Percentiles rank a stretch among this genome's conserved stretches.
These are phyloP conservation scores for Exophiala dermatitidis DNA, from an alignment of 2,329 filamentous ascomycete genomes.

Conservation along the genomic window DNA sequence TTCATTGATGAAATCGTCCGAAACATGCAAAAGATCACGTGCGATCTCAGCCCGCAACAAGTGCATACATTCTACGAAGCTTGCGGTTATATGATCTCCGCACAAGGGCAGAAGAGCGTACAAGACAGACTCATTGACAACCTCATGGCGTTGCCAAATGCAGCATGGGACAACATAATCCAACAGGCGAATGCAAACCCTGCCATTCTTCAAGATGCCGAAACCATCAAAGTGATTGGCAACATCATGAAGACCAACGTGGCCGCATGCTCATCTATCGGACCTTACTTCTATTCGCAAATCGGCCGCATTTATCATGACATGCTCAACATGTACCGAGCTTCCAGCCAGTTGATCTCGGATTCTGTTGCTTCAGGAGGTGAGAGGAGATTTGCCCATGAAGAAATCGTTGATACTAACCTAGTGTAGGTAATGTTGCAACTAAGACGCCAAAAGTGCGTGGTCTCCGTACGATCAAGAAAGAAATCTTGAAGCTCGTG, in stretches of 20 bases:
- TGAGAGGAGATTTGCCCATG: slow-evolving; percentile 34
- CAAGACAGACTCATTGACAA: slow-evolving; percentile 89
- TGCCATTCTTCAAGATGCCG: slow-evolving; percentile 76
- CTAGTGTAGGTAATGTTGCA: slow-evolving; percentile 65
- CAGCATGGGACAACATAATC: slow-evolving; percentile 94
- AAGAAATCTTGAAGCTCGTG: slow-evolving; percentile 96
- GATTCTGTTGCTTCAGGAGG: slow-evolving; percentile 82
- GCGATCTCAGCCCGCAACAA: slow-evolving; percentile 89
- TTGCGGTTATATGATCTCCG: slow-evolving; percentile 97
- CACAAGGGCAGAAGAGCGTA: slow-evolving; percentile 87
- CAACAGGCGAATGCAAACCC: slow-evolving; percentile 77
- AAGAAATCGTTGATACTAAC: slow-evolving; percentile 19
- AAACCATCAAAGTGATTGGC: slow-evolving; percentile 96
- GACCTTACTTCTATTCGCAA: slow-evolving; percentile 95
- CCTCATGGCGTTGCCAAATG: slow-evolving; percentile 87
- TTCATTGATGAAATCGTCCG: slow-evolving; percentile 99
- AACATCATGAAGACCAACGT: slow-evolving; percentile 99
- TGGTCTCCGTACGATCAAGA: slow-evolving; percentile 94
- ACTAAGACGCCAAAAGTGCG: slow-evolving; percentile 97
- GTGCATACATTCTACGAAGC: slow-evolving; percentile 99
- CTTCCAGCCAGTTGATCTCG: slow-evolving; percentile 92
- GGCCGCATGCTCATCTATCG: slow-evolving; percentile 93
- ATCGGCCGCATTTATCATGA: slow-evolving; percentile 96
- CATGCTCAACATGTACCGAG: slow-evolving; percentile 98
- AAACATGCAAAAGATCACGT: slow-evolving; percentile 91